Base-by-base conservation (phyloP, 805 yeast species). In the Candida pseudoglaebosa region DNA sequence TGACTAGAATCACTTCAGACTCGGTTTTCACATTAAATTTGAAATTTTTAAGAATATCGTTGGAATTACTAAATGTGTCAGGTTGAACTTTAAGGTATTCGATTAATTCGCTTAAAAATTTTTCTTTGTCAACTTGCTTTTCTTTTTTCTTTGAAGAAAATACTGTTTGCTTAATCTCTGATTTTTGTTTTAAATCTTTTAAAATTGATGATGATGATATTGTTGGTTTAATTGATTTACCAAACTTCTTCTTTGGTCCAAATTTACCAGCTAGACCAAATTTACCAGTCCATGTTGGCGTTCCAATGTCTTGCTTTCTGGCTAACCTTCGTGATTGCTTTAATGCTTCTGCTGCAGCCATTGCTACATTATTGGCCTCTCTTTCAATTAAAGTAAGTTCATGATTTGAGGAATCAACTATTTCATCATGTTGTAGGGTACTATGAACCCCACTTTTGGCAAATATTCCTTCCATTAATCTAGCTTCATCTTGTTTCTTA, bases 201-300 rank as follows among this genome's bases (percentile, higher is more conserved):
- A 83, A 55, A 32, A 83, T 77, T 0, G 78, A 62, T 0, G 68
- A 40, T 0, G 88, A 80, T 1, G 79, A 54, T 2, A 60, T 37
- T 3, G 47, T 38, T 32, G 20, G 38, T 15, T 28, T 28, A 18
- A 5, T 32, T 17, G 21, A 17, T 24, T 24, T 32, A 16, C 32
- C 28, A 22, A 14, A 26, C 22, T 37, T 38, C 39, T 44, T 51
- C 35, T 54, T 62, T 2, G 53, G 52, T 0, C 62, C 64, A 21
- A 68, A 59, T 47, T 70, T 75, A 1, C 96, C 96, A 0, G 96
- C 96, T 14, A 65, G 59, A 0, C 99, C 99, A 67, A 82, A 87
- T 48, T 77, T 77, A 0, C 99, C 99, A 0, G 99, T 91, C 95
- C 97, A 93, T 0, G 99, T 91, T 0, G 97, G 98, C 0, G 84